Base-by-base conservation (phyloP, 2,329 filamentous ascomycete species). In the Cyphellophora attinorum region DNA sequence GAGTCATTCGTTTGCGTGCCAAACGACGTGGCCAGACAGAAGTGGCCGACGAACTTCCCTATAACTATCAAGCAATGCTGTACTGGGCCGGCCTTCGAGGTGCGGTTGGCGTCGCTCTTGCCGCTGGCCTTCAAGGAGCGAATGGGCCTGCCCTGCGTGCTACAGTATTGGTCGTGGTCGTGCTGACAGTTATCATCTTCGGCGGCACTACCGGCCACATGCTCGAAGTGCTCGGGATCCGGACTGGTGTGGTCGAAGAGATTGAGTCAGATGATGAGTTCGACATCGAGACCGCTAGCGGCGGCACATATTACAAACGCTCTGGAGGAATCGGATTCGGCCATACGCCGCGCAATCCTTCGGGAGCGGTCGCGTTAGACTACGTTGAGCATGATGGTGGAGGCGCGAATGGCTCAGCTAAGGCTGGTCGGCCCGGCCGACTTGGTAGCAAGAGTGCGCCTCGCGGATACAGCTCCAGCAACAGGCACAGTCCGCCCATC, bases 11-110 rank as follows among this genome's bases (percentile, higher is more conserved):
- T 38, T 94, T 94, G 55, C 76, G 86, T 30, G 85, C 88, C 11
- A 73, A 76, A 32, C 76, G 84, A 31, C 74, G 79, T 35, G 86
- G 86, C 15, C 71, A 68, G 37, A 19, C 29, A 6, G 82, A 93
- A 38, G 75, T 80, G 4, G 75, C 76, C 11, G 89, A 96, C 46
- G 91, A 96, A 58, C 65, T 98, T 21, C 91, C 91, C 0, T 93
- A 86, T 54, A 85, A 85, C 49, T 94, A 96, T 60, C 91, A 96
- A 60, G 86, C 83, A n/a, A 96, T 98, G 91, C 75, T 98, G n/a
- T 98, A 93, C 64, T 98, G 91, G 91, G 91, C 91, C 11, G 91
- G 91, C 16, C 70, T 98, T 18, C 84, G 91, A 43, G 91, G 91
- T 50, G 91, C 91, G 30, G 91, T 98, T 49, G 91, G 91, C 38